Percentiles rank a stretch among this genome's conserved stretches.
Evolutionary conservation across 1,139 yeast genomes (phyloP).

Genomic region (Candida sp.): DNA sequence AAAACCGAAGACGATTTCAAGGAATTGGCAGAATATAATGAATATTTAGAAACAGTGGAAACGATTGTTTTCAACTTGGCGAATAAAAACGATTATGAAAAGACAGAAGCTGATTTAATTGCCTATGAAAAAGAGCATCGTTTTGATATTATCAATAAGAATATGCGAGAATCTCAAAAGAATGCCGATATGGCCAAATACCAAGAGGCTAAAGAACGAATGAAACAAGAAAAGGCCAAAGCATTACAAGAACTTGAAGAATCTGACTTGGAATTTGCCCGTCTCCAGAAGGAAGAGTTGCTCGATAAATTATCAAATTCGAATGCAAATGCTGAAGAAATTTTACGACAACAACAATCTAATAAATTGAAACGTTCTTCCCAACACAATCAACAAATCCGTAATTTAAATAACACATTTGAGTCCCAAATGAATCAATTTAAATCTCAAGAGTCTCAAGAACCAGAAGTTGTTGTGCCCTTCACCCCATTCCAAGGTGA

Average conservation of each 20-base stretch:
- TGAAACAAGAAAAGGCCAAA: slow-evolving; percentile 57
- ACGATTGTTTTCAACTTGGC: slow-evolving; percentile 73
- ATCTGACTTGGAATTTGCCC: slow-evolving; percentile 58
- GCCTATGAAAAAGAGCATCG: slow-evolving; percentile 77
- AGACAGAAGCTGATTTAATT: slow-evolving; percentile 65
- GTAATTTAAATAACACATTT: slow-evolving; percentile 53
- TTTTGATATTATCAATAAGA: slow-evolving; percentile 64
- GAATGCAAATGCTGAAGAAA: slow-evolving; percentile 49
- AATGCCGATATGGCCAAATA: slow-evolving; percentile 62
- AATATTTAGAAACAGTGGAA: slow-evolving; percentile 82
- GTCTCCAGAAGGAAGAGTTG: slow-evolving; percentile 63
- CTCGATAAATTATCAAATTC: slow-evolving; percentile 65
- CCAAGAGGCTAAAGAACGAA: slow-evolving; percentile 53
- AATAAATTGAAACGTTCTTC: slow-evolving; percentile 57
- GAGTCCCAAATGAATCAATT: slow-evolving; percentile 36
- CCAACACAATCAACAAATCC: slow-evolving; percentile 64
- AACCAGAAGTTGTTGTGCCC: slow-evolving; percentile 44
- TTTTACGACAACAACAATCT: slow-evolving; percentile 37
- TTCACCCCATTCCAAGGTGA: slow-evolving; percentile 97
- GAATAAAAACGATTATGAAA: slow-evolving; percentile 65
- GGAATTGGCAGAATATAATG: slow-evolving; percentile 58
- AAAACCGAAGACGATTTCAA: slow-evolving; percentile 75
- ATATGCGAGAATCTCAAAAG: slow-evolving; percentile 64
- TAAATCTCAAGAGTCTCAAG: slow-evolving; percentile 19
- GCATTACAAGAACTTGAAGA: slow-evolving; percentile 68